These are phyloP conservation scores for Oryza officinalis DNA, from an alignment of 176 grass and related monocot species.

Conservation along the genomic window DNA sequence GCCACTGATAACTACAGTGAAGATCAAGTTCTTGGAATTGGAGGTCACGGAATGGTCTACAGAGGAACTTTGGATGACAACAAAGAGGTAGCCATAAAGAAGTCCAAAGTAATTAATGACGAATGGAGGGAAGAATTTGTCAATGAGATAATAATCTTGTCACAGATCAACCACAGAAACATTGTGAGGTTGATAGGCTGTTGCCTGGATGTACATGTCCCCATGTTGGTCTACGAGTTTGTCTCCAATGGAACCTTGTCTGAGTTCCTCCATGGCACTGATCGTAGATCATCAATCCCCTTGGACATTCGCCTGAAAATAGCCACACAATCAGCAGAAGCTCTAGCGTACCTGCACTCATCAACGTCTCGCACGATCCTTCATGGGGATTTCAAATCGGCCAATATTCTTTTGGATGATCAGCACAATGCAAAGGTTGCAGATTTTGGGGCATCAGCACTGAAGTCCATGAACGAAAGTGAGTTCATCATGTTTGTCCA, in stretches of 20 bases:
- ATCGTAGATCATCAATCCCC: neutral
- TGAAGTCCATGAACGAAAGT: slow-evolving; percentile 29
- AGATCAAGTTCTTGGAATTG: slow-evolving; percentile 25
- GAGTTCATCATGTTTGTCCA: slow-evolving; percentile 54
- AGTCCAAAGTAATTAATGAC: slow-evolving; percentile 25
- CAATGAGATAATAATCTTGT: slow-evolving; percentile 47
- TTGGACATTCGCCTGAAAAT: slow-evolving; percentile 29
- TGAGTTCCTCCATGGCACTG: slow-evolving; percentile 17
- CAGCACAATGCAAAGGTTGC: slow-evolving; percentile 33
- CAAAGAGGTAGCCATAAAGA: slow-evolving; percentile 28
- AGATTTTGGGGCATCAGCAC: slow-evolving; percentile 55
- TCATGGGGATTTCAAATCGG: slow-evolving; percentile 33
- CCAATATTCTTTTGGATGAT: slow-evolving; percentile 39
- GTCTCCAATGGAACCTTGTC: slow-evolving; percentile 27
- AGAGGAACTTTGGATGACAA: neutral
- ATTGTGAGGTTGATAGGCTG: slow-evolving; percentile 43
- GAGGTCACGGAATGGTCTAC: slow-evolving; percentile 32
- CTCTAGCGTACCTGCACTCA: slow-evolving; percentile 37
- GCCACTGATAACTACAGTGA: slow-evolving; percentile 31
- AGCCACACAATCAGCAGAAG: slow-evolving; percentile 19
- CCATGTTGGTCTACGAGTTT: slow-evolving; percentile 46
- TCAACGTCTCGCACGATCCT: slow-evolving; percentile 15
- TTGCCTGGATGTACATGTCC: slow-evolving; percentile 32
- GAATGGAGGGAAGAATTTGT: slow-evolving; percentile 31
- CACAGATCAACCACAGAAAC: slow-evolving; percentile 44